phyloP scores from a whole-genome alignment of 225 moss, liverwort and hornwort species.

The Neckera pumila region DNA sequence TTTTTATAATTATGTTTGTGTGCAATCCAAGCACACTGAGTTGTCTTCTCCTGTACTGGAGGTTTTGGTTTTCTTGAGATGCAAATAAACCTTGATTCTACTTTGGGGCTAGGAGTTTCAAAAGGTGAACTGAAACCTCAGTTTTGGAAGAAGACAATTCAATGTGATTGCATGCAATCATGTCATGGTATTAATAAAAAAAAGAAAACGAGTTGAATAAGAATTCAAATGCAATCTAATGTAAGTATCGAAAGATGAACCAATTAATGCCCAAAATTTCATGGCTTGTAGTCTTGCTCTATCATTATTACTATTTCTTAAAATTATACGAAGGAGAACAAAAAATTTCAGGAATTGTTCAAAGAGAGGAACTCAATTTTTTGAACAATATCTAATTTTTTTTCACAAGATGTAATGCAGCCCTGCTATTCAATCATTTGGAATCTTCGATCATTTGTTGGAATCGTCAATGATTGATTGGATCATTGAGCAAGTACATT shows the following conservation, averaged over 20 bases:
- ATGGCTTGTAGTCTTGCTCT: too few relatives aligned
- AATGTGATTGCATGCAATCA: neutral
- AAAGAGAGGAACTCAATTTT: neutral
- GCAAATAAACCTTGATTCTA: neutral
- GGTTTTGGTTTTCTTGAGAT: neutral
- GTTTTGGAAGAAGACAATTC: neutral
- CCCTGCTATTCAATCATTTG: neutral
- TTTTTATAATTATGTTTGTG: too few relatives aligned
- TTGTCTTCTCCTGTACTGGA: too few relatives aligned
- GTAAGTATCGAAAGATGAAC: neutral
- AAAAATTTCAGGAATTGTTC: too few relatives aligned
- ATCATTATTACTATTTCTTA: neutral
- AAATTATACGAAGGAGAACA: too few relatives aligned
- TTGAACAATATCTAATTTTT: too few relatives aligned
- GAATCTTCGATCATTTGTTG: neutral
- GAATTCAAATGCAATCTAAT: neutral
- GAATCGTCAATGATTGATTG: neutral
- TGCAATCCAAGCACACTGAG: too few relatives aligned
- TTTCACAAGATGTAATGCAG: neutral
- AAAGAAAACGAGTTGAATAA: too few relatives aligned
- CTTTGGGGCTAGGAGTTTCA: fast-evolving
- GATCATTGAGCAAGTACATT: neutral
- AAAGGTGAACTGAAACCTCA: neutral
- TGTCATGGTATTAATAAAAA: too few relatives aligned
- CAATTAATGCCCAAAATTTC: too few relatives aligned